Base-by-base conservation (phyloP, 768 basidiomycete genomes). In the Amanita muscaria region DNA sequence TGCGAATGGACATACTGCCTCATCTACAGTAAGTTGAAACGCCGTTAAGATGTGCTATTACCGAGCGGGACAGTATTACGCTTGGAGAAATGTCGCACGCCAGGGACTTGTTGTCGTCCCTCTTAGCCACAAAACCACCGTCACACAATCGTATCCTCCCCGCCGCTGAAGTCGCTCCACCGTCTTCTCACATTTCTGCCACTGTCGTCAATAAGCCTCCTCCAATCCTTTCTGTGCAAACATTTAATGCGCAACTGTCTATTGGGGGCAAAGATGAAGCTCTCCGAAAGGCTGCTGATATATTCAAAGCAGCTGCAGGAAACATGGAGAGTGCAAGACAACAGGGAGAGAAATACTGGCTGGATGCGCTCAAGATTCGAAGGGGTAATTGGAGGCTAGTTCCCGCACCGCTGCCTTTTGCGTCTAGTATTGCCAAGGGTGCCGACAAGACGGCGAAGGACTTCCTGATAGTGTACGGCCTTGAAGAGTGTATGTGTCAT, bases 181-280 rank as follows among this genome's bases (percentile, higher is more conserved):
- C 12, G 12, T 47, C 52, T 10, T 49, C 54, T 12, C 47, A 50
- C 11, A 65, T 88, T 10, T 74, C 80, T 1, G 76, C 83, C 3
- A 80, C 82, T 6, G 58, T 73, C 9, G 79, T 86, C 15, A 70
- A 76, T 7, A 85, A 85, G 54, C 81, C 79, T 15, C 56, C 76
- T n/a, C 66, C 77, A 4, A 79, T 84, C 24, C 52, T 65, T 5
- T 85, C 86, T 0, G 74, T 88, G 2, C 74, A 79, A 43, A 75
- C 80, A 2, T 85, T 87, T 59, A 77, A 87, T 59, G 65, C 80
- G 1, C 85, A 86, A 48, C 61, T 88, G 5, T 69, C 74, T 5
- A 72, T 87, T 36, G 87, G 88, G 1, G 79, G 82, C 24, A 91
- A 91, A 61, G 88, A 91, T 47, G 79, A 82, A 57, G 77, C 86